phyloP scores from a whole-genome alignment of 2,329 filamentous ascomycete genomes.

The Arachnopeziza araneosa region DNA sequence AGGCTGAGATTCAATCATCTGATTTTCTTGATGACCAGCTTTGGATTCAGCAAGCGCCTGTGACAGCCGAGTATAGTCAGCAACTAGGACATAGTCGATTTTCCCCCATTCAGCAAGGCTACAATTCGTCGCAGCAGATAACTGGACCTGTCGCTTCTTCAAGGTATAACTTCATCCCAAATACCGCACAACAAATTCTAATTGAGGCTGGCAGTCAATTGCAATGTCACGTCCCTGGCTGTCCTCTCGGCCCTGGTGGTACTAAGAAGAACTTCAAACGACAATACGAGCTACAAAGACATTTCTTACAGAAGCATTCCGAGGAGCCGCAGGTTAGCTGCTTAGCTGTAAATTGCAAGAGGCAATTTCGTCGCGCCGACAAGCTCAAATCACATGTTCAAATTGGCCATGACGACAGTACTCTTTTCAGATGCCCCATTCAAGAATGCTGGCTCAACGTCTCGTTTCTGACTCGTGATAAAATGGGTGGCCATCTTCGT shows the following conservation, averaged over 20 bases:
- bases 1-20: neutral
- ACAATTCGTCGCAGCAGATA: neutral
- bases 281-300: neutral
- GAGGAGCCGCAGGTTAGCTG: neutral
- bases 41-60: neutral
- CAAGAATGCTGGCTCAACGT: neutral
- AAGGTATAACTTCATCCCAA: neutral
- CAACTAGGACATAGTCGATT: neutral
- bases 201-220: neutral
- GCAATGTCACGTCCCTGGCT: neutral
- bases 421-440: neutral
- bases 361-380: neutral
- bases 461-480: neutral
- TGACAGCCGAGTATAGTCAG: neutral
- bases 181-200: neutral
- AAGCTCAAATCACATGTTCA: neutral
- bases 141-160: neutral
- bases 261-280: neutral
- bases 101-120: neutral
- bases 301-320: neutral
- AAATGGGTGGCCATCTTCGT: neutral
- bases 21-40: neutral
- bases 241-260: neutral
- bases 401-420: neutral
- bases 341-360: neutral